phyloP scores from a whole-genome alignment of 768 basidiomycete species.

The Melanogaster broomeanus region DNA sequence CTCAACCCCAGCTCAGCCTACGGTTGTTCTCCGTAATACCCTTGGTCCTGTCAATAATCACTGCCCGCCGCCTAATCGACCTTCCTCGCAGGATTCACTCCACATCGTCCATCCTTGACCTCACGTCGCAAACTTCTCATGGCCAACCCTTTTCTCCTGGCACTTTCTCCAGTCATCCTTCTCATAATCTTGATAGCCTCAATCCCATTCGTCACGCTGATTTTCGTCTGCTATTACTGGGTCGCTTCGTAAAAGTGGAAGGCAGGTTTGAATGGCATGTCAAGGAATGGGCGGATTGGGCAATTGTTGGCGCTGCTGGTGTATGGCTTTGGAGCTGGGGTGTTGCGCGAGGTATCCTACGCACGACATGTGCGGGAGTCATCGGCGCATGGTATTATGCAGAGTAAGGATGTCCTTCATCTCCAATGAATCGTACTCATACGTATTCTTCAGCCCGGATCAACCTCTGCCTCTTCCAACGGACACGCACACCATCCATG shows the following conservation, averaged over 20 bases:
- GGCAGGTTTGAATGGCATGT: slow-evolving; percentile 54
- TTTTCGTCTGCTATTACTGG: slow-evolving; percentile 78
- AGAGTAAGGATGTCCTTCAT: slow-evolving; percentile 41
- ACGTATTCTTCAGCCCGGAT: slow-evolving; percentile 17
- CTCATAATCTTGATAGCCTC: slow-evolving; percentile 65
- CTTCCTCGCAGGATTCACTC: slow-evolving; percentile 73
- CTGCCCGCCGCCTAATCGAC: slow-evolving; percentile 69
- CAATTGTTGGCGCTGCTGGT: slow-evolving; percentile 52
- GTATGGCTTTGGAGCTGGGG: slow-evolving; percentile 78
- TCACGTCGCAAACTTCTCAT: slow-evolving; percentile 73
- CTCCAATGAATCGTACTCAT: slow-evolving; percentile 1
- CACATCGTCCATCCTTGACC: slow-evolving; percentile 54
- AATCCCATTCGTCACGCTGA: slow-evolving; percentile 77
- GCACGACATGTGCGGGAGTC: slow-evolving; percentile 77
- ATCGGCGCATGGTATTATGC: slow-evolving; percentile 93
- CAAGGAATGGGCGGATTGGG: slow-evolving; percentile 72
- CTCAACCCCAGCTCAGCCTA: slow-evolving; percentile 16
- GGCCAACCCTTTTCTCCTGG: slow-evolving; percentile 71
- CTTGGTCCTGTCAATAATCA: slow-evolving; percentile 64
- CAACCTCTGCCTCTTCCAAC: slow-evolving; percentile 43
- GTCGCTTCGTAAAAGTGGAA: slow-evolving; percentile 49
- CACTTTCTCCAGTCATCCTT: slow-evolving; percentile 73
- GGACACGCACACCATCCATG: slow-evolving; percentile 74
- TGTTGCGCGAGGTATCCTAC: slow-evolving; percentile 75
- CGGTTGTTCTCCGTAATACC: slow-evolving; percentile 80